Evolutionary conservation across 129 eudicot genomes (phyloP).

Genomic region (sunflower (Helianthus annuus)): DNA sequence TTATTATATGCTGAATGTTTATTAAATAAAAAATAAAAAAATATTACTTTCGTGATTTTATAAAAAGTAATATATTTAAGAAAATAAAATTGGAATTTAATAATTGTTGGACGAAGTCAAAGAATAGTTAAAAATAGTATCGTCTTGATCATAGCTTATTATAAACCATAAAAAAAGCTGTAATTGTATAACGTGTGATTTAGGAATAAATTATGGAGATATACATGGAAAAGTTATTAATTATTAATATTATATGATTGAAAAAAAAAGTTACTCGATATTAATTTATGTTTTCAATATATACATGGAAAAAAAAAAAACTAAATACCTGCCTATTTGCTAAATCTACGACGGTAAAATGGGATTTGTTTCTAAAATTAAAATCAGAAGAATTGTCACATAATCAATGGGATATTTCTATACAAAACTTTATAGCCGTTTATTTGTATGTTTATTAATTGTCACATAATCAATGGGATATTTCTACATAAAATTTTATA

Average conservation of each 20-base stretch:
- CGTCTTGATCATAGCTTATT: not conserved
- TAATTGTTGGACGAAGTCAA: not conserved
- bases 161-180: not conserved
- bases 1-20: too few species aligned
- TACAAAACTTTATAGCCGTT: too few species aligned
- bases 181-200: not conserved
- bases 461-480: too few species aligned
- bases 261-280: not conserved
- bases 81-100: not conserved
- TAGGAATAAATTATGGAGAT: constrained; percentile 9
- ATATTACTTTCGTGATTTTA: not conserved
- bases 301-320: constrained; percentile 1
- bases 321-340: not conserved
- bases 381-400: too few species aligned
- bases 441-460: too few species aligned
- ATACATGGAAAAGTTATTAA: not conserved
- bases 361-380: not conserved
- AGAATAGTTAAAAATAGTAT: not conserved
- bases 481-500: too few species aligned
- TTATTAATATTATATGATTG: not conserved
- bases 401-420: too few species aligned
- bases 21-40: not conserved
- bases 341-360: not conserved
- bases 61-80: not conserved
- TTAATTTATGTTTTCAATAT: not conserved